Percentiles rank a stretch among this genome's conserved stretches.
Conservation (phyloP, 2,329 filamentous ascomycete species). For the Akanthomyces muscarius region DNA sequence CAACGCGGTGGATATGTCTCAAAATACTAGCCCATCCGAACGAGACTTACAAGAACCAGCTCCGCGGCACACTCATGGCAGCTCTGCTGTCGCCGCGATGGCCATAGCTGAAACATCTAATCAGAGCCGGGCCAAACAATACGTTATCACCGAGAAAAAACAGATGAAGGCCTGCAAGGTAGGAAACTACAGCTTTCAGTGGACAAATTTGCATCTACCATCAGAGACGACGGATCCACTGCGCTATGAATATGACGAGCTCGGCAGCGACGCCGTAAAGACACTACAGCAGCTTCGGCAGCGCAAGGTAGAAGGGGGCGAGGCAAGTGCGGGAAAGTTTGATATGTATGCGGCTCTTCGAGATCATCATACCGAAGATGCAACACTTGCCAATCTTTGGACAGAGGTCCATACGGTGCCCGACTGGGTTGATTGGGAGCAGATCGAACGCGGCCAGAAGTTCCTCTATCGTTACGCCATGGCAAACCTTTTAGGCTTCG, state of each 20-base stretch:
- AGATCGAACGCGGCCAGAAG: constrained; percentile 60
- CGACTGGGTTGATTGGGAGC: constrained; percentile 64
- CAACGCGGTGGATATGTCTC: too few species aligned
- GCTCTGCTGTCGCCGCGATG: too few species aligned
- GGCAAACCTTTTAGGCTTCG: constrained; percentile 51
- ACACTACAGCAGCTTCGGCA: constrained; percentile 19
- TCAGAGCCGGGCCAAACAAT: too few species aligned
- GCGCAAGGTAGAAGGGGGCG: neutral
- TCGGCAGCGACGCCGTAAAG: constrained; percentile 20
- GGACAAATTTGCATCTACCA: constrained; percentile 22
- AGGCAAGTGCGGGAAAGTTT: neutral
- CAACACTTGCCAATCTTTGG: constrained; percentile 49
- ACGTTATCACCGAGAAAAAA: neutral
- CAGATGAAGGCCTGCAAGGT: constrained; percentile 11
- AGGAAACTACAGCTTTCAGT: constrained; percentile 22
- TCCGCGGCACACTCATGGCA: too few species aligned
- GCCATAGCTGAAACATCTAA: too few species aligned
- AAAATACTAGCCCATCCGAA: too few species aligned
- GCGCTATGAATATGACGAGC: constrained; percentile 21
- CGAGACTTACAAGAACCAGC: too few species aligned
- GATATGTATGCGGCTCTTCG: constrained; percentile 1
- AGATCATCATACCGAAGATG: constrained; percentile 46
- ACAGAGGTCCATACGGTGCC: constrained; percentile 55
- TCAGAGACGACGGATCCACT: constrained; percentile 19
- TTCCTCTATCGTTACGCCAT: constrained; percentile 62